Conservation (phyloP, 108 stramenopile species). For the Skeletonema potamos region DNA sequence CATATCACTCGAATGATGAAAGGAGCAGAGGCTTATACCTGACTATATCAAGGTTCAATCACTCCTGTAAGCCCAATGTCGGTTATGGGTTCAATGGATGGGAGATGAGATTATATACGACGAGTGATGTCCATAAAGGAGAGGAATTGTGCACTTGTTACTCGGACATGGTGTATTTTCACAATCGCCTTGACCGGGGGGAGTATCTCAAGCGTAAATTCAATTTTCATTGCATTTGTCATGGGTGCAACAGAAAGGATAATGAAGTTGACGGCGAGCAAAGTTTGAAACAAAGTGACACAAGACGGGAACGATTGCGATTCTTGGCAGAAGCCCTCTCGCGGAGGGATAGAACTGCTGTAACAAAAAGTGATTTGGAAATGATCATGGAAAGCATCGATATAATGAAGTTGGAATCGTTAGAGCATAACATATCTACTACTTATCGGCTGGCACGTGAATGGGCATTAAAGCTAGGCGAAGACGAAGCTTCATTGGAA, state of each 20-base stretch:
- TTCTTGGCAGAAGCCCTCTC: not conserved
- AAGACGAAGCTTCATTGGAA: not conserved
- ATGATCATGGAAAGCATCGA: constrained; percentile 5
- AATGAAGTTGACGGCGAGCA: not conserved
- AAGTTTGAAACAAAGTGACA: not conserved
- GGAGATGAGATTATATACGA: constrained; percentile 11
- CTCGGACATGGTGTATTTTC: constrained; percentile 14
- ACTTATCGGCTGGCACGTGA: constrained; percentile 7
- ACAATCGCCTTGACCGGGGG: not conserved
- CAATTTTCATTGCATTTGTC: constrained; percentile 11
- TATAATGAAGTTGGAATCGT: constrained; percentile 1
- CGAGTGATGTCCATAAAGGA: constrained; percentile 5
- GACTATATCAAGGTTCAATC: constrained; percentile 15
- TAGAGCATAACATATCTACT: constrained; percentile 2
- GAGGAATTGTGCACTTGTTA: constrained; percentile 12
- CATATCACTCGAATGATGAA: constrained; percentile 9
- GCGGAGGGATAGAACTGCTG: not conserved
- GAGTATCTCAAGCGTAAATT: not conserved
- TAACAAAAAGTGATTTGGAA: not conserved
- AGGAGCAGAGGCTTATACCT: not conserved
- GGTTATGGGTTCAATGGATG: constrained; percentile 14
- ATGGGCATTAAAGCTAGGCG: constrained; percentile 1
- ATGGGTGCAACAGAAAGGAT: not conserved
- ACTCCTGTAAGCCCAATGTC: constrained; percentile 13
- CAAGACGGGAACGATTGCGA: not conserved